These are phyloP conservation scores for Magnolia officinalis DNA, from an alignment of 164 flowering plant species.

Conservation along the genomic window DNA sequence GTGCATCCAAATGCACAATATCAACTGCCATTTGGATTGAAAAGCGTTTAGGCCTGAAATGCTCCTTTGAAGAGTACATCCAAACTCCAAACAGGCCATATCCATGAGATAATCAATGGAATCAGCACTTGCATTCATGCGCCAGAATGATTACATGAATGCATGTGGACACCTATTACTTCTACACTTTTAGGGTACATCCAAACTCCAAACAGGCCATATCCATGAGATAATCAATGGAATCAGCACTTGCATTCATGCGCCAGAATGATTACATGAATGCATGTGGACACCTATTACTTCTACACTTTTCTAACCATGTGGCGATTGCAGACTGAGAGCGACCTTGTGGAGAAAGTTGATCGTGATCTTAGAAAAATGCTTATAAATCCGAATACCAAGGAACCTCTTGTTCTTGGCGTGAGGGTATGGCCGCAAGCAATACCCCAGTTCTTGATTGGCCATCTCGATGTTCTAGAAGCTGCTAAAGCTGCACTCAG, in stretches of 20 bases:
- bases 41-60: no score
- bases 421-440: conserved; percentile 93
- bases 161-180: neutral
- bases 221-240: neutral
- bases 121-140: neutral
- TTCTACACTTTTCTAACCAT: neutral
- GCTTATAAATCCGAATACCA: conserved; percentile 67
- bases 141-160: neutral
- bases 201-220: no score
- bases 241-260: neutral
- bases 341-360: conserved; percentile 76
- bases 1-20: no score
- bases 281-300: neutral
- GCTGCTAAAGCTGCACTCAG: conserved; percentile 55
- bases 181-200: neutral
- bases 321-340: conserved; percentile 41
- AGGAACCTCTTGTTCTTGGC: conserved; percentile 67
- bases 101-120: neutral
- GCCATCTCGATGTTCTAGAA: conserved; percentile 75
- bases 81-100: no score
- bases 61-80: no score
- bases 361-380: conserved; percentile 85
- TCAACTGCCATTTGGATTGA: no score
- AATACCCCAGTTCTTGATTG: conserved; percentile 86
- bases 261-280: neutral